Conservation (phyloP, 441 rosid species). For the Syzygium syzygioides region DNA sequence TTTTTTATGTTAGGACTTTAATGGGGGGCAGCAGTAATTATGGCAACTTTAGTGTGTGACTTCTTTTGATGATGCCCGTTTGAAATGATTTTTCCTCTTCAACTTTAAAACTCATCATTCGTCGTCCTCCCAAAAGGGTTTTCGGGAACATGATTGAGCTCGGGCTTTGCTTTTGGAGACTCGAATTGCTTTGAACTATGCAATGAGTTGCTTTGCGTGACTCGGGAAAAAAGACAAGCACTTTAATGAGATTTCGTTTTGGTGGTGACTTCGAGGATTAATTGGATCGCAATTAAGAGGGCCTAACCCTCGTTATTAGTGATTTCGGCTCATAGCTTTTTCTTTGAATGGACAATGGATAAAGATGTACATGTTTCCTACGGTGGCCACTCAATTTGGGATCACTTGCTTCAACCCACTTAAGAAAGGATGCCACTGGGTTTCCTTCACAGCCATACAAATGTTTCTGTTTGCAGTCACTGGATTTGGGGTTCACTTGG, state of each 20-base stretch:
- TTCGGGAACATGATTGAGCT: not conserved
- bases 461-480: not conserved
- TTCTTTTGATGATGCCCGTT: not conserved
- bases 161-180: not conserved
- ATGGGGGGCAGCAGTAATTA: not conserved
- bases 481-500: not conserved
- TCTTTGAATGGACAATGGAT: not conserved
- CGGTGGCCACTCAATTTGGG: not conserved
- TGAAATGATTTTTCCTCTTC: not conserved
- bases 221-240: not conserved
- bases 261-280: not conserved
- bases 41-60: not conserved
- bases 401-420: not conserved
- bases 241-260: not conserved
- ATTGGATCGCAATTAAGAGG: not conserved
- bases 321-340: not conserved
- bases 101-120: not conserved
- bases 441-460: not conserved
- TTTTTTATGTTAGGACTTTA: not conserved
- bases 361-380: not conserved
- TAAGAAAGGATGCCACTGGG: not conserved
- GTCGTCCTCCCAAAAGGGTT: not conserved
- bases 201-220: not conserved
- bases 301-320: not conserved
- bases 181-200: not conserved